Evolutionary conservation across 495 filamentous ascomycete genomes (phyloP), one percentile per base, ranked within the genome.

Genomic region (Hypoxylon crocopeplum): DNA sequence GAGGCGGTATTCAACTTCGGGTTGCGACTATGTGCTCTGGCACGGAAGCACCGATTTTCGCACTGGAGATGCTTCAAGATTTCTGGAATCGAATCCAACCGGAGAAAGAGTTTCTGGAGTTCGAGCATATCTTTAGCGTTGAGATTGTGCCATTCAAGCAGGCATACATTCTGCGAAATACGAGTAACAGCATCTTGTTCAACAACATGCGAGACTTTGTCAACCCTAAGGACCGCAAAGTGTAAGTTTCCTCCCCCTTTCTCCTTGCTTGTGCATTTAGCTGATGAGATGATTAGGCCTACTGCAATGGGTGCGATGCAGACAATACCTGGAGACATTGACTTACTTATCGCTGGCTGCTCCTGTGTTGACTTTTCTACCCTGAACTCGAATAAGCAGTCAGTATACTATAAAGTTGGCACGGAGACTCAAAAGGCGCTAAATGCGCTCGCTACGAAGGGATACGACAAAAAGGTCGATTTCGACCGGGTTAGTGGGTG

Each of bases 21-120:
- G 80, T 93, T 17, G 90, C 80, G 1, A 96, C 91, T 0, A 83
- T 92, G 67, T 96, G 90, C 64, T 93, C 89, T 8, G 91, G 91
- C 3, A 94, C 91, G 0, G 91, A 96, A 59, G 85, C 84, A 21
- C 91, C 91, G 8, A 71, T 96, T 5, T 74, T 93, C 2, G 87
- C 87, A 0, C 64, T 93, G 33, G 73, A 82, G 32, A 74, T 86
- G 60, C 61, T 80, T 44, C 59, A 64, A 17, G 79, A 79, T 11
- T 39, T 67, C 70, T 70, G 50, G 69, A 16, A 59, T 67, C 51
- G 42, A 46, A 41, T 34, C 61, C 46, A 46, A 45, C 36, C 17
- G 56, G 13, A 50, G 4, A 21, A 49, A 12, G 3, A n/a, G 1
- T 37, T 59, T 7, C 70, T 89, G 4, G 42, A 75, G 2, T 73